These are phyloP conservation scores for Sporothrix brunneoviolacea DNA, from an alignment of 2,329 filamentous ascomycete species.

Conservation along the genomic window DNA sequence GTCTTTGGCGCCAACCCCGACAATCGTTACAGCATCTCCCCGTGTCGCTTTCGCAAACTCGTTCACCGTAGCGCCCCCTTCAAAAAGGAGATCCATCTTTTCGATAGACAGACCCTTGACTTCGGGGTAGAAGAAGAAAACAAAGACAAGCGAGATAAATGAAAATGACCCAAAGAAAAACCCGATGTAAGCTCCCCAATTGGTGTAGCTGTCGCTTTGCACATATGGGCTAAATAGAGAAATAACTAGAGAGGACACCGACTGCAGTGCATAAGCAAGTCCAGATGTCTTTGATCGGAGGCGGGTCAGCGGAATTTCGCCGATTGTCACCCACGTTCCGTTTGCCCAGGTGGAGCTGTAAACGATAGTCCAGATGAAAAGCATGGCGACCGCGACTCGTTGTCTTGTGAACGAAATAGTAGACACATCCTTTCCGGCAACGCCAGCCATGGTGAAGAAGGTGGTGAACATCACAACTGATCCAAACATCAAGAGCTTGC, in stretches of 20 bases:
- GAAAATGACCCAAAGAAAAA: conserved; percentile 7
- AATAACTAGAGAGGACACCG: not conserved
- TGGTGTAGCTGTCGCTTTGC: conserved; percentile 7
- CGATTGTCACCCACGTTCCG: conserved; percentile 4
- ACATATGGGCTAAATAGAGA: conserved; percentile 4
- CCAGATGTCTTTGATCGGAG: conserved; percentile 10
- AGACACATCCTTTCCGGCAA: not conserved
- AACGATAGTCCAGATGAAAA: conserved; percentile 10
- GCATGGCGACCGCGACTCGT: conserved; percentile 4
- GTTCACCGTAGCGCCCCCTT: not conserved
- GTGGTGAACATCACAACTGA: conserved; percentile 4
- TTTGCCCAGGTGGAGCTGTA: conserved; percentile 8
- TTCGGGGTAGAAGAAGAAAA: conserved; percentile 7
- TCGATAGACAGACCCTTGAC: conserved; percentile 4
- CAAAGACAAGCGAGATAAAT: not conserved
- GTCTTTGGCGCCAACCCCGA: not conserved
- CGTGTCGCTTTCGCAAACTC: not conserved
- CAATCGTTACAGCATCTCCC: not conserved
- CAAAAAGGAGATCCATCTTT: not conserved
- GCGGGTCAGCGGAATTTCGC: conserved; percentile 8
- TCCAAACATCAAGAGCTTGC: not conserved
- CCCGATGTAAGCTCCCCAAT: conserved; percentile 9
- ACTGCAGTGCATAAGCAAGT: conserved; percentile 2
- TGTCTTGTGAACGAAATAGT: not conserved
- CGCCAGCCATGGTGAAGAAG: conserved; percentile 10